phyloP scores from a whole-genome alignment of 331 rosid genomes.

The Erythrophleum ivorense region DNA sequence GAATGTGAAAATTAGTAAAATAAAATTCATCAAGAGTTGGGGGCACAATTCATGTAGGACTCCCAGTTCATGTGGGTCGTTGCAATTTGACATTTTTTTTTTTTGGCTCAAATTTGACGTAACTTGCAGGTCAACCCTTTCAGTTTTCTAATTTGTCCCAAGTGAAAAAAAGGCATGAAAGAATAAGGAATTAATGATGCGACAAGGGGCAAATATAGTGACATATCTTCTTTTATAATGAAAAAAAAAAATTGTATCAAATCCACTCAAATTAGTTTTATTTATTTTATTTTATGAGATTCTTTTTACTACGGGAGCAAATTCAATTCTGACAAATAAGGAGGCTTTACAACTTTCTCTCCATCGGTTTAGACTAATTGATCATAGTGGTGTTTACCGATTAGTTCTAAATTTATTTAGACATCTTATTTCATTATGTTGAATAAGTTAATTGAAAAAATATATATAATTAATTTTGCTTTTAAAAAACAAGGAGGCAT shows the following conservation, averaged over 20 bases:
- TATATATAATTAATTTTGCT: too few species aligned
- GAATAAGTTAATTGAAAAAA: too few species aligned
- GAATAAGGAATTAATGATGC: not conserved
- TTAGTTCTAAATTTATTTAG: too few species aligned
- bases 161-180: not conserved
- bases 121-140: not conserved
- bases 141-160: not conserved
- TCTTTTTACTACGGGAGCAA: too few species aligned
- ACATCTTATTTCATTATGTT: too few species aligned
- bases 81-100: constrained; percentile 25
- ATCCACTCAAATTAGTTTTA: too few species aligned
- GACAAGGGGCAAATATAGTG: not conserved
- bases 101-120: not conserved
- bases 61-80: not conserved
- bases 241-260: not conserved
- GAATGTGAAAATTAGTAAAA: constrained; percentile 32
- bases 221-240: not conserved
- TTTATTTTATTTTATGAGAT: too few species aligned
- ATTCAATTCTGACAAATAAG: too few species aligned
- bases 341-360: too few species aligned
- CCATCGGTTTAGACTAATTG: too few species aligned
- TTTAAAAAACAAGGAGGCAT: too few species aligned
- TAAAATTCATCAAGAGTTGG: not conserved
- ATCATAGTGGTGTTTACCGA: too few species aligned
- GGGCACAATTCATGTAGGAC: not conserved